Evolutionary conservation across 2,329 filamentous ascomycete genomes (phyloP).

Genomic region (Fusarium poae): DNA sequence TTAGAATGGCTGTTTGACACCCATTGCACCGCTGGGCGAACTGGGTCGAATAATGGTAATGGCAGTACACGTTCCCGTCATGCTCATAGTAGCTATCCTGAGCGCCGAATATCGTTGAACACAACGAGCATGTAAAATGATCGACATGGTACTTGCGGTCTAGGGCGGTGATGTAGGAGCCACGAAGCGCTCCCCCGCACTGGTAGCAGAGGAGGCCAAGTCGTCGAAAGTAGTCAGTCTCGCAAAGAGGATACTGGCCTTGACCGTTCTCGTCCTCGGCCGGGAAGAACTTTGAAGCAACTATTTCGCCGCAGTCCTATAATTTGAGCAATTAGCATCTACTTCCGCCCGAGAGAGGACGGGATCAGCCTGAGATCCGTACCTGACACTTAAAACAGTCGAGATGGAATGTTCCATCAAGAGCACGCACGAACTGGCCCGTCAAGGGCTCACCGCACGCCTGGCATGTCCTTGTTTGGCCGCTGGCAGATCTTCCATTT

Average conservation of each 20-base stretch:
- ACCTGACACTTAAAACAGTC: slow-evolving; percentile 99
- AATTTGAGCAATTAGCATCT: slow-evolving; percentile 37
- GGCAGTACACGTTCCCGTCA: slow-evolving; percentile 94
- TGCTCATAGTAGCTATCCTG: slow-evolving; percentile 99
- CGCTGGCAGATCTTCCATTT: slow-evolving; percentile 68
- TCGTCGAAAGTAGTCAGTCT: slow-evolving; percentile 96
- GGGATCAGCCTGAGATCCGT: slow-evolving; percentile 44
- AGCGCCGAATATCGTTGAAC: slow-evolving; percentile 96
- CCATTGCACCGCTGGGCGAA: slow-evolving; percentile 97
- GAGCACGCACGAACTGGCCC: slow-evolving; percentile 93
- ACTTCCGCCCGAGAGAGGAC: background rate
- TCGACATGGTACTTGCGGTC: slow-evolving; percentile 99
- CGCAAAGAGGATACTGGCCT: slow-evolving; percentile 93
- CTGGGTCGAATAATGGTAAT: slow-evolving; percentile 98
- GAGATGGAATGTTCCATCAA: slow-evolving; percentile 94
- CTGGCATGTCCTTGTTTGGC: slow-evolving; percentile 77
- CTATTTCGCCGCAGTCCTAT: slow-evolving; percentile 96
- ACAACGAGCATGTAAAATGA: slow-evolving; percentile 98
- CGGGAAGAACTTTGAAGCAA: slow-evolving; percentile 98
- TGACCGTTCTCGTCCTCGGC: slow-evolving; percentile 89
- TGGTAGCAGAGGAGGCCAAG: slow-evolving; percentile 91
- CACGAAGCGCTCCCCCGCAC: slow-evolving; percentile 91
- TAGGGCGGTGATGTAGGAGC: slow-evolving; percentile 97
- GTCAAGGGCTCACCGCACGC: slow-evolving; percentile 91
- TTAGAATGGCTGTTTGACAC: slow-evolving; percentile 95